Percentiles rank a stretch among this genome's conserved stretches.
Evolutionary conservation across 2,329 filamentous ascomycete species (phyloP).

Genomic region (Sporothrix brunneoviolacea): DNA sequence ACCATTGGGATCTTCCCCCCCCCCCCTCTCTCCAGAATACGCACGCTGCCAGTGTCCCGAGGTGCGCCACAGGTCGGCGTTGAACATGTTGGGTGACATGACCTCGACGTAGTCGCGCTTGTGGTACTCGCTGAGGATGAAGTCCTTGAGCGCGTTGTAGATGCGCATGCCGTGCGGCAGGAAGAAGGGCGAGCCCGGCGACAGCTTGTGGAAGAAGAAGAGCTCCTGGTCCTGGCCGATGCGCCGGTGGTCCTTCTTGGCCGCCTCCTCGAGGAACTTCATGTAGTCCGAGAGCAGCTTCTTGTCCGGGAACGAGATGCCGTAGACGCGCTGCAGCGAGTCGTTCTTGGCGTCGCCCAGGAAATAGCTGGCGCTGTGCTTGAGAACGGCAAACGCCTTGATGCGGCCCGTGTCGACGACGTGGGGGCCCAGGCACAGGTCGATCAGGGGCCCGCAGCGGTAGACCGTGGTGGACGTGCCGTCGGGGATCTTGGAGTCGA

Average conservation of each 20-base stretch:
- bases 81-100: conserved; percentile 94
- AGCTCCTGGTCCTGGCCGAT: conserved; percentile 94
- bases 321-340: conserved; percentile 92
- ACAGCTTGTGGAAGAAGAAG: conserved; percentile 92
- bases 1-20: no score
- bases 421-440: conserved; percentile 91
- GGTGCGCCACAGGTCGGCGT: conserved; percentile 84
- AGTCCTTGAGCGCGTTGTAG: conserved; percentile 45
- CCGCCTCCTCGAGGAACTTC: conserved; percentile 94
- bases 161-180: conserved; percentile 64
- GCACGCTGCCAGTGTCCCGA: conserved; percentile 80
- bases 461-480: conserved; percentile 92
- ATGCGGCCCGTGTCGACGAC: conserved; percentile 90
- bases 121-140: conserved; percentile 83
- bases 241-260: conserved; percentile 89
- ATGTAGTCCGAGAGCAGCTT: conserved; percentile 89
- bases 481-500: conserved; percentile 83
- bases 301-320: conserved; percentile 93
- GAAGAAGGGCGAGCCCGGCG: conserved; percentile 91
- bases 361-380: conserved; percentile 65
- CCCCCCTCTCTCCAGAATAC: not conserved
- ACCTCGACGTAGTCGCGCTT: conserved; percentile 93
- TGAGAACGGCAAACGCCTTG: conserved; percentile 91
- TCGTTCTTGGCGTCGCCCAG: conserved; percentile 90
- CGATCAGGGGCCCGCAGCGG: conserved; percentile 85